Evolutionary conservation across 2,329 filamentous ascomycete species (phyloP).

Genomic region (Fusarium keratoplasticum): DNA sequence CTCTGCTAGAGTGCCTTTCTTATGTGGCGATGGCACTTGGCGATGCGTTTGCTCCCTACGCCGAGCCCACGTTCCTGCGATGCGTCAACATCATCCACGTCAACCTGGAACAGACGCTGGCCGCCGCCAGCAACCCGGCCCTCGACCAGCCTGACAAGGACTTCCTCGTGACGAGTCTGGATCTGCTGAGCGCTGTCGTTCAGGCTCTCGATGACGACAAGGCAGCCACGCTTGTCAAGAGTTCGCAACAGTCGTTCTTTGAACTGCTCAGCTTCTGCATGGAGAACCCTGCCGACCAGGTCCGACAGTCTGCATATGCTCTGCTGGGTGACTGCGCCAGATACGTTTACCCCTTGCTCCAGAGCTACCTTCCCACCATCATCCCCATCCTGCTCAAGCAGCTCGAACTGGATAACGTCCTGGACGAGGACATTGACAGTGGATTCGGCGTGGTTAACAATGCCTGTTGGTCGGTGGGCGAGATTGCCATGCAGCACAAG

Average conservation of each 20-base stretch:
- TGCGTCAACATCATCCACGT: constrained; percentile 92
- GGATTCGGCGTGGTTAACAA: constrained; percentile 97
- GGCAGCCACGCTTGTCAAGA: constrained; percentile 80
- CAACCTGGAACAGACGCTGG: constrained; percentile 85
- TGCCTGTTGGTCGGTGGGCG: constrained; percentile 95
- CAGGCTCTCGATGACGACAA: constrained; percentile 83
- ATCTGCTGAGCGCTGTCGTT: constrained; percentile 91
- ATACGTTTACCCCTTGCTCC: constrained; percentile 86
- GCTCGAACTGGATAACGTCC: constrained; percentile 81
- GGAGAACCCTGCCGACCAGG: constrained; percentile 90
- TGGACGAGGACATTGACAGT: constrained; percentile 84
- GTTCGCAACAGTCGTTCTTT: constrained; percentile 86
- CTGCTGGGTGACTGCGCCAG: constrained; percentile 94
- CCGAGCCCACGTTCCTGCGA: constrained; percentile 85
- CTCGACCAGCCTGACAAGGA: constrained; percentile 92
- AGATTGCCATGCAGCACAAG: constrained; percentile 85
- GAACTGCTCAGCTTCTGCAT: constrained; percentile 92
- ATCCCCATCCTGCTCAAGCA: constrained; percentile 88
- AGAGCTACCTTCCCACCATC: constrained; percentile 77
- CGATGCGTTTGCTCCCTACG: constrained; percentile 84
- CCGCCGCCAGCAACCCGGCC: constrained; percentile 73
- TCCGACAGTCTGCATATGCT: constrained; percentile 95
- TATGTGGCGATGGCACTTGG: constrained; percentile 92
- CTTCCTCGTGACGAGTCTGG: constrained; percentile 94
- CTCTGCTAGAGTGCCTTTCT: constrained; percentile 93